These are phyloP conservation scores for Trametes cubensis DNA, from an alignment of 768 basidiomycete species.

Conservation along the genomic window DNA sequence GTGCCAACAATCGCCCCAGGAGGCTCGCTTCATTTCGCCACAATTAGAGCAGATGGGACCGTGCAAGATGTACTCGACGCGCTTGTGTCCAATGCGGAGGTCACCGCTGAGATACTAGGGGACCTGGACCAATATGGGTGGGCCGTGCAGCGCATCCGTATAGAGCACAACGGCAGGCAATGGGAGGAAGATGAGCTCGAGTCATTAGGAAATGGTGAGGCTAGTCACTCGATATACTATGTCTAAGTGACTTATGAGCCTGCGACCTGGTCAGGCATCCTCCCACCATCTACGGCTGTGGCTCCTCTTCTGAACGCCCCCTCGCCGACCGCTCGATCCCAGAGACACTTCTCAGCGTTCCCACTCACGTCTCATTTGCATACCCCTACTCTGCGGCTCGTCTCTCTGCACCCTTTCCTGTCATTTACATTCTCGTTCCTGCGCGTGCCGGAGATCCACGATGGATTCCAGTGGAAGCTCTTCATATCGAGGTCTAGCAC, in stretches of 20 bases:
- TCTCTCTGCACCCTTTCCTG: constrained; percentile 68
- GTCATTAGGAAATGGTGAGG: constrained; percentile 61
- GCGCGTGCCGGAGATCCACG: constrained; percentile 77
- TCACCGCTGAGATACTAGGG: constrained; percentile 57
- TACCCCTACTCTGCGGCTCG: constrained; percentile 65
- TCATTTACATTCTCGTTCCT: constrained; percentile 55
- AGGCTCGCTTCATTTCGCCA: constrained; percentile 64
- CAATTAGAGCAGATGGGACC: constrained; percentile 53
- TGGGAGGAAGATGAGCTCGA: constrained; percentile 78
- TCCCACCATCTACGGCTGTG: constrained; percentile 48
- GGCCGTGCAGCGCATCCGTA: constrained; percentile 68
- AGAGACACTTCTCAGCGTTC: constrained; percentile 70
- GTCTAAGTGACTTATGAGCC: constrained; percentile 18
- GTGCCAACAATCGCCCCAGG: constrained; percentile 63
- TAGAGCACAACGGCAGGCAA: constrained; percentile 56
- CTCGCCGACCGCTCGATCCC: constrained; percentile 36
- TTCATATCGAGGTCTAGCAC: constrained; percentile 64
- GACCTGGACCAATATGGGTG: constrained; percentile 61
- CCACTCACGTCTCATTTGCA: constrained; percentile 70
- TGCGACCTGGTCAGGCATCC: constrained; percentile 45
- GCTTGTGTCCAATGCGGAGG: constrained; percentile 50
- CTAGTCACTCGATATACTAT: constrained; percentile 12
- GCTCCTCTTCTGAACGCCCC: constrained; percentile 54
- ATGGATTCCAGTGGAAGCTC: constrained; percentile 65
- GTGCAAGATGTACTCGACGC: constrained; percentile 62